A percentile compares a stretch with the other conserved stretches of the same genome.
These are phyloP conservation scores for Ceratocystiopsis brevicomis DNA, from an alignment of 2,329 filamentous ascomycete genomes.

Conservation along the genomic window DNA sequence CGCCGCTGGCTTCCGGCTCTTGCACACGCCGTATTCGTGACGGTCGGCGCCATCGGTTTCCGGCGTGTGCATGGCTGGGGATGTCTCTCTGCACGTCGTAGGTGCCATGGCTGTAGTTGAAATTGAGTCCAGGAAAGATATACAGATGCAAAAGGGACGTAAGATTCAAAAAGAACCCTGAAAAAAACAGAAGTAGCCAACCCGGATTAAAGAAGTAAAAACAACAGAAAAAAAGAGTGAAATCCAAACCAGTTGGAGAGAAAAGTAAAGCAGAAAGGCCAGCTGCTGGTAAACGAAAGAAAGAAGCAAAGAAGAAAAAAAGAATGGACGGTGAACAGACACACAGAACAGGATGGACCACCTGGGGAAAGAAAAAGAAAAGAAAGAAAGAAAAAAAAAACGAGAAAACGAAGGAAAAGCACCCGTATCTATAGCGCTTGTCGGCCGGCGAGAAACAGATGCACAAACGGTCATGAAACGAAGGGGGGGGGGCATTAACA, in stretches of 20 bases:
- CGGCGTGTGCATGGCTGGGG: constrained; percentile 27
- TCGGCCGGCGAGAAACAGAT: constrained; percentile 3
- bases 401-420: not conserved
- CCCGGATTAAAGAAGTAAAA: constrained; percentile 4
- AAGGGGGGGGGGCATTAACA: not conserved
- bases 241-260: constrained; percentile 38
- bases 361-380: constrained; percentile 20
- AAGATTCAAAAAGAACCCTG: not conserved
- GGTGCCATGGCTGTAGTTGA: constrained; percentile 25
- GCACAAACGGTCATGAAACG: constrained; percentile 10
- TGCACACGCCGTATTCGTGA: constrained; percentile 40
- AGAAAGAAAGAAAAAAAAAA: constrained; percentile 9
- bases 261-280: constrained; percentile 19
- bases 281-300: constrained; percentile 5
- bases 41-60: constrained; percentile 35
- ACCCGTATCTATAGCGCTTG: not conserved
- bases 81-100: constrained; percentile 24
- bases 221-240: not conserved
- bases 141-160: constrained; percentile 3
- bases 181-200: not conserved
- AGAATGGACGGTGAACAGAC: constrained; percentile 7
- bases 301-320: constrained; percentile 19
- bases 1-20: constrained; percentile 48
- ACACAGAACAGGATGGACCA: no score
- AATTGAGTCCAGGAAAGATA: constrained; percentile 1